phyloP scores from a whole-genome alignment of 129 eudicot species.

The Silybum marianum region DNA sequence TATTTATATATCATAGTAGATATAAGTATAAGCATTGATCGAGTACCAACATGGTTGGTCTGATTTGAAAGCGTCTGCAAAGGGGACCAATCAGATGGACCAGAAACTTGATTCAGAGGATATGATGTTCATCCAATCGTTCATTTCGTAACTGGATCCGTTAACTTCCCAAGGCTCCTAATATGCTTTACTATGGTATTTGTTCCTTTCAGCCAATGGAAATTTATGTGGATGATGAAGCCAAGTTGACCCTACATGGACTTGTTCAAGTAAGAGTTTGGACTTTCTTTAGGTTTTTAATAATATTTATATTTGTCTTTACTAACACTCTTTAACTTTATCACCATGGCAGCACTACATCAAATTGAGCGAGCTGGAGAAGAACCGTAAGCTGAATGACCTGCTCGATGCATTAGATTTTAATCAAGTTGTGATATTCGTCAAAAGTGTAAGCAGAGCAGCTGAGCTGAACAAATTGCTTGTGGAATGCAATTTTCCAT shows the following conservation, averaged over 20 bases:
- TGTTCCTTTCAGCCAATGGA: conserved; percentile 99
- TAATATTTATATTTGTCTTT: neutral
- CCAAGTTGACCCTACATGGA: conserved; percentile 96
- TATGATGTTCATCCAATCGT: conserved; percentile 56
- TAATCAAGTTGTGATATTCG: conserved; percentile 96
- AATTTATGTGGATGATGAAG: conserved; percentile 97
- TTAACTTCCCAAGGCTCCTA: conserved; percentile 79
- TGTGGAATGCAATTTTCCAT: conserved; percentile 97
- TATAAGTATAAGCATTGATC: conserved; percentile 29
- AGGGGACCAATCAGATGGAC: conserved; percentile 56
- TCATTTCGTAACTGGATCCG: conserved; percentile 77
- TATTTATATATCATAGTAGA: conserved; percentile 13
- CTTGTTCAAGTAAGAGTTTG: conserved; percentile 76
- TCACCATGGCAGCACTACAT: conserved; percentile 90
- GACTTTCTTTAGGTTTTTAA: neutral
- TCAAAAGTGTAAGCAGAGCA: conserved; percentile 95
- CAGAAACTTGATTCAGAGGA: conserved; percentile 49
- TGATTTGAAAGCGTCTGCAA: conserved; percentile 53
- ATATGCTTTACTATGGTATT: conserved; percentile 84
- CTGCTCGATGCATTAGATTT: conserved; percentile 94
- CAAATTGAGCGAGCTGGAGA: conserved; percentile 95
- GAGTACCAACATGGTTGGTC: conserved; percentile 29
- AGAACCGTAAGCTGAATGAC: conserved; percentile 94
- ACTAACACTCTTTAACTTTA: neutral
- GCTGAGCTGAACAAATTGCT: conserved; percentile 96